A percentile compares a stretch with the other conserved stretches of the same genome.
Conservation (phyloP, 768 basidiomycete species). For the Mycena venus region DNA sequence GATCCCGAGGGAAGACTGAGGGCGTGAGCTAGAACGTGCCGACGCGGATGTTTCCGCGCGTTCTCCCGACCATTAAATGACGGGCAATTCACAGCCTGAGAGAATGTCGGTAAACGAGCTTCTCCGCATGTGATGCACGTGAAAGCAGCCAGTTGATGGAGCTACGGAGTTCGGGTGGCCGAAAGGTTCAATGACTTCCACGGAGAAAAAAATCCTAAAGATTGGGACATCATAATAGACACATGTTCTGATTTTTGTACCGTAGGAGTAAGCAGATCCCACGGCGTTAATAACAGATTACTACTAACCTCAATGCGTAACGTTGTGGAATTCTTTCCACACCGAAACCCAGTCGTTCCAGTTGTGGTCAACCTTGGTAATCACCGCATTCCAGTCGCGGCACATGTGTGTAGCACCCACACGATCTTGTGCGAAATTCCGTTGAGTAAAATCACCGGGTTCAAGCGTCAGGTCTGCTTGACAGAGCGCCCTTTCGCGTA, state of each 20-base stretch:
- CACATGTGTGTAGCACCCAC: constrained; percentile 56
- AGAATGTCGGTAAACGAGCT: background rate
- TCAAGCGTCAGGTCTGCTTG: constrained; percentile 63
- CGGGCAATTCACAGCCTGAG: background rate
- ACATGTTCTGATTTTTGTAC: background rate
- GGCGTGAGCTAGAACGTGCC: background rate
- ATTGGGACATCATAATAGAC: background rate
- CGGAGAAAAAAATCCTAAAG: background rate
- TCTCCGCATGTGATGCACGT: background rate
- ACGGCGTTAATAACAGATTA: background rate
- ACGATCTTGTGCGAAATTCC: constrained; percentile 51
- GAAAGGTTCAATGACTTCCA: background rate
- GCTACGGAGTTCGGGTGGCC: too few species aligned
- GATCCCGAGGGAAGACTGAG: background rate
- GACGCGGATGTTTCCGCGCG: background rate
- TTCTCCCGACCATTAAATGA: background rate
- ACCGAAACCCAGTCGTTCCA: constrained; percentile 48
- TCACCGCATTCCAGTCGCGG: constrained; percentile 54
- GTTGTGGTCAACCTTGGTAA: constrained; percentile 49
- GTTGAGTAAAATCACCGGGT: constrained; percentile 52
- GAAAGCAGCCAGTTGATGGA: too few species aligned
- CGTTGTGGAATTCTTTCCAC: constrained; percentile 30
- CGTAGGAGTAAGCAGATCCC: background rate
- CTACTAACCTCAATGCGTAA: constrained; percentile 19
- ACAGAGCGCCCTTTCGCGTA: constrained; percentile 61